phyloP scores from a whole-genome alignment of 2,329 filamentous ascomycete genomes.

The Xylariaceae sp. region DNA sequence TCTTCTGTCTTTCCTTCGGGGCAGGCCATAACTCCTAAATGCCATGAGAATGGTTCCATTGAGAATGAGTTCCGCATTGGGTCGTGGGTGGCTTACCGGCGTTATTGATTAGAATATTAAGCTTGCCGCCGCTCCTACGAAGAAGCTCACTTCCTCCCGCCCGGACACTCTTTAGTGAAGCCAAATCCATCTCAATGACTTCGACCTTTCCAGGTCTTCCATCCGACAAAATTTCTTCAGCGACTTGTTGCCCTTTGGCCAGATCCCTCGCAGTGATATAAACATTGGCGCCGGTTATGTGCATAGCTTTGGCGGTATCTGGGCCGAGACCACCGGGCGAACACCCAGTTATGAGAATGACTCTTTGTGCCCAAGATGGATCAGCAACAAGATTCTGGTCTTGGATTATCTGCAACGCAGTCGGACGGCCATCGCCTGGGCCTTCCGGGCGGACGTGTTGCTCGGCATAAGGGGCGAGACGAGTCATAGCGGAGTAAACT shows the following conservation, averaged over 20 bases:
- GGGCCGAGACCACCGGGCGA: slow-evolving; percentile 3
- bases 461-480: slow-evolving; percentile 18
- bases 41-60: neutral
- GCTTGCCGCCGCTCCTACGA: neutral
- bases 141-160: neutral
- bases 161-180: slow-evolving; percentile 12
- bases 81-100: slow-evolving; percentile 1
- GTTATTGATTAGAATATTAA: slow-evolving; percentile 10
- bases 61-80: too few species aligned
- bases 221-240: slow-evolving; percentile 9
- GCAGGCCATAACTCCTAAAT: slow-evolving; percentile 1
- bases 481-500: slow-evolving; percentile 4
- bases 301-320: slow-evolving; percentile 2
- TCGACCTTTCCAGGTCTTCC: slow-evolving; percentile 13
- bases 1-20: slow-evolving; percentile 4
- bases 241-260: slow-evolving; percentile 14
- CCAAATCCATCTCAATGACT: slow-evolving; percentile 18
- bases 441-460: slow-evolving; percentile 12
- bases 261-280: slow-evolving; percentile 16
- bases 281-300: slow-evolving; percentile 12
- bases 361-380: slow-evolving; percentile 11
- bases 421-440: slow-evolving; percentile 21
- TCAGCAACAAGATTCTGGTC: slow-evolving; percentile 17
- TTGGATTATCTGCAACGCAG: slow-evolving; percentile 18
- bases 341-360: slow-evolving; percentile 6